A percentile compares a stretch with the other conserved stretches of the same genome.
These are phyloP conservation scores for Bondarzewia mesenterica DNA, from an alignment of 1,284 basidiomycete species.

Conservation along the genomic window DNA sequence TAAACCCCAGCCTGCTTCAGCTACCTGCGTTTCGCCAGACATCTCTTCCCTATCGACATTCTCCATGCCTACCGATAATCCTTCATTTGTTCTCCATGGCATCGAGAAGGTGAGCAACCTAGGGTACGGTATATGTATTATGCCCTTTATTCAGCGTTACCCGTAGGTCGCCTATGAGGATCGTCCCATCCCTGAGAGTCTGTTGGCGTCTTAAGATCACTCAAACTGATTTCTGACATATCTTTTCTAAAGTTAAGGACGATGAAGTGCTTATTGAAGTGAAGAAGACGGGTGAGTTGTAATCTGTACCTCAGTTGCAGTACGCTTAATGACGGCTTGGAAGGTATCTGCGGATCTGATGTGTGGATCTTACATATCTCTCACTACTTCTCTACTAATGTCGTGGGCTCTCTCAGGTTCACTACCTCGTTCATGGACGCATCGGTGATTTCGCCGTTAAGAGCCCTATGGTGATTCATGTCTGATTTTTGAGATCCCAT, in stretches of 20 bases:
- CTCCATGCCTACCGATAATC: slow-evolving; percentile 61
- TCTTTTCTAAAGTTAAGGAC: slow-evolving; percentile 41
- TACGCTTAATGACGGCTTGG: not conserved
- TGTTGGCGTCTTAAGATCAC: slow-evolving; percentile 14
- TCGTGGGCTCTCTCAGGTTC: slow-evolving; percentile 44
- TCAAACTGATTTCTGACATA: slow-evolving; percentile 4
- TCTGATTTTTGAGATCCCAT: not conserved
- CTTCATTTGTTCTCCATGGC: slow-evolving; percentile 71
- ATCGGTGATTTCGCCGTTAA: slow-evolving; percentile 75
- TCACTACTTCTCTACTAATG: slow-evolving; percentile 10
- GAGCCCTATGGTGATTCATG: slow-evolving; percentile 60
- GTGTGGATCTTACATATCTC: slow-evolving; percentile 27
- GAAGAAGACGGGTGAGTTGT: slow-evolving; percentile 75
- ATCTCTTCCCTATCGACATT: not conserved
- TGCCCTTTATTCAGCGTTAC: too few species aligned
- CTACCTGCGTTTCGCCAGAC: not conserved
- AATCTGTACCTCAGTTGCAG: not conserved
- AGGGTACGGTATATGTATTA: not conserved
- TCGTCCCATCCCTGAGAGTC: slow-evolving; percentile 71
- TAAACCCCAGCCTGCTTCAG: too few species aligned
- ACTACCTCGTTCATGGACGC: slow-evolving; percentile 69
- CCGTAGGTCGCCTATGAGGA: slow-evolving; percentile 39
- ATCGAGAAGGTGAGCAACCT: slow-evolving; percentile 52
- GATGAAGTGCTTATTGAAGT: slow-evolving; percentile 86
- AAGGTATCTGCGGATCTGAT: slow-evolving; percentile 88